A percentile compares a stretch with the other conserved stretches of the same genome.
Evolutionary conservation across 1,284 basidiomycete species (phyloP).

Genomic region (Tranzscheliella williamsii): DNA sequence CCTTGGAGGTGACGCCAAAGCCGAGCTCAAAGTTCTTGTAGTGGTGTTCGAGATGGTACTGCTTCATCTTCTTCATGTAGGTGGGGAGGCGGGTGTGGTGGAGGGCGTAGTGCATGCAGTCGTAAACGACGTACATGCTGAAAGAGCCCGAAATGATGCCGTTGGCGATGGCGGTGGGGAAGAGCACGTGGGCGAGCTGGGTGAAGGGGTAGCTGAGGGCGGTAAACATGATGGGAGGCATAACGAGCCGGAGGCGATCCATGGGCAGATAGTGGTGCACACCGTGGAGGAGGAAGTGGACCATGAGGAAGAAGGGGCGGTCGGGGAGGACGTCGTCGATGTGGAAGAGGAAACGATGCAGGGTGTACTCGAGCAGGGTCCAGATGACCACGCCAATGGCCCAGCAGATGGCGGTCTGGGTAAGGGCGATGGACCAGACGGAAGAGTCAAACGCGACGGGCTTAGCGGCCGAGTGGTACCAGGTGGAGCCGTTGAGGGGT

Average conservation of each 20-base stretch:
- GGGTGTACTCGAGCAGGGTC: constrained; percentile 91
- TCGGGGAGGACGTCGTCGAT: constrained; percentile 89
- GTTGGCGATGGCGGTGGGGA: constrained; percentile 82
- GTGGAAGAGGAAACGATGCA: constrained; percentile 98
- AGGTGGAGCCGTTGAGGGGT: constrained; percentile 20
- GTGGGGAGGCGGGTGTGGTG: constrained; percentile 69
- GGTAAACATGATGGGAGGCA: constrained; percentile 88
- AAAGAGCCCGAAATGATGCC: constrained; percentile 91
- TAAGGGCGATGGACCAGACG: constrained; percentile 26
- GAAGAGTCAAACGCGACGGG: constrained; percentile 58
- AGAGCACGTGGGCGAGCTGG: constrained; percentile 77
- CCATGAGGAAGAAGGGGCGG: constrained; percentile 73
- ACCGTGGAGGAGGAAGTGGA: constrained; percentile 94
- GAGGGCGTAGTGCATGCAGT: constrained; percentile 61
- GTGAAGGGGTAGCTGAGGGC: constrained; percentile 85
- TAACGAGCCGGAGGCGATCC: constrained; percentile 84
- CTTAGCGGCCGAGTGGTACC: constrained; percentile 64
- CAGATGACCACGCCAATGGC: constrained; percentile 87
- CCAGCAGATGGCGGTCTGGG: constrained; percentile 66
- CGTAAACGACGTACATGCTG: constrained; percentile 75
- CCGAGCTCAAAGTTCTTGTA: constrained; percentile 87
- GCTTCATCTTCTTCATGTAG: constrained; percentile 89
- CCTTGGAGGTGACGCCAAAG: constrained; percentile 92
- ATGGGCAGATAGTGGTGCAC: constrained; percentile 97
- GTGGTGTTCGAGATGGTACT: constrained; percentile 97